These are phyloP conservation scores for Fusarium algeriense DNA, from an alignment of 2,329 filamentous ascomycete genomes.

Conservation along the genomic window DNA sequence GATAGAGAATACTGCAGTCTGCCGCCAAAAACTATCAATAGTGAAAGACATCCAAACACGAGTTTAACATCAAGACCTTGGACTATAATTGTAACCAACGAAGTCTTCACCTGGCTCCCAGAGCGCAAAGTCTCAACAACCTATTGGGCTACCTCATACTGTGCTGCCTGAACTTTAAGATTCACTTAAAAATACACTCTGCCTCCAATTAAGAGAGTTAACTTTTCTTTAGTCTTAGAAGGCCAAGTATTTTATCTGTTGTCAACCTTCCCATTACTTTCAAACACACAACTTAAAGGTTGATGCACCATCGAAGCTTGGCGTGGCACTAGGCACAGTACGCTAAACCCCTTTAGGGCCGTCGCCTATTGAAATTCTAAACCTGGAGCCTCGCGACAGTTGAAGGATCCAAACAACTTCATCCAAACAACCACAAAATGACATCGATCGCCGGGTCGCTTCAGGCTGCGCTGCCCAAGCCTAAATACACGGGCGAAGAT, in stretches of 20 bases:
- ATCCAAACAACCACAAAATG: constrained; percentile 59
- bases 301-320: constrained; percentile 6
- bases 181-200: not conserved
- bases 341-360: constrained; percentile 50
- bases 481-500: constrained; percentile 90
- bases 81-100: not conserved
- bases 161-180: not conserved
- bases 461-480: constrained; percentile 84
- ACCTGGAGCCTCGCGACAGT: constrained; percentile 39
- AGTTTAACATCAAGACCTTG: not conserved
- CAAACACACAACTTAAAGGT: not conserved
- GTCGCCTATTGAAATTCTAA: constrained; percentile 52
- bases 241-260: not conserved
- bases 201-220: too few species aligned
- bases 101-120: not conserved
- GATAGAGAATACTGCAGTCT: too few species aligned
- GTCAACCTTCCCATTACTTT: not conserved
- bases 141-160: not conserved
- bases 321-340: constrained; percentile 1
- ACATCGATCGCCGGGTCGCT: constrained; percentile 78
- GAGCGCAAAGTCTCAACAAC: not conserved
- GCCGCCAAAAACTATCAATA: not conserved
- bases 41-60: not conserved
- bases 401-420: constrained; percentile 38
- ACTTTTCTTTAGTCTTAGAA: not conserved